Percentiles rank a stretch among this genome's conserved stretches.
These are phyloP conservation scores for Boletus speciosus DNA, from an alignment of 768 basidiomycete genomes.

Conservation along the genomic window DNA sequence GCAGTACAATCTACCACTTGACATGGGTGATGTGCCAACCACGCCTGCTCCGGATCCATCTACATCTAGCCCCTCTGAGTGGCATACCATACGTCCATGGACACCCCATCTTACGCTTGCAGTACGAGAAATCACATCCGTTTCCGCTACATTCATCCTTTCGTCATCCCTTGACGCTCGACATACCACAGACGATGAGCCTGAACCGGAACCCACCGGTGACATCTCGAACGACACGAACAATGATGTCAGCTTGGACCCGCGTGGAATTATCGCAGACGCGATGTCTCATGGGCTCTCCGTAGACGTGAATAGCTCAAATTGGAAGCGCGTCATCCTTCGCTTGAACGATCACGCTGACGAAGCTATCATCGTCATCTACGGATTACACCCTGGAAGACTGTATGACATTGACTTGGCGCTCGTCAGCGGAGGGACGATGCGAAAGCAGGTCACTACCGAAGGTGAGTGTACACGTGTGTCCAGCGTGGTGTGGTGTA, in stretches of 20 bases:
- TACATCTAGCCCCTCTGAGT: conserved; percentile 33
- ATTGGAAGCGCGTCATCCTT: conserved; percentile 77
- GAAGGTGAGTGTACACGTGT: conserved; percentile 43
- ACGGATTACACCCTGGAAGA: conserved; percentile 81
- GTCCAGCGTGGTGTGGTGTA: neutral
- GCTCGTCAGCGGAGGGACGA: conserved; percentile 60
- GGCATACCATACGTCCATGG: conserved; percentile 79
- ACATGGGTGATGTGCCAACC: conserved; percentile 19
- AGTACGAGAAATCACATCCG: conserved; percentile 80
- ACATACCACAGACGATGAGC: conserved; percentile 13
- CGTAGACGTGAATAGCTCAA: conserved; percentile 74
- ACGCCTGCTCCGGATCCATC: conserved; percentile 10
- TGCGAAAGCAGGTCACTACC: conserved; percentile 66
- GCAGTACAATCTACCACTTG: neutral
- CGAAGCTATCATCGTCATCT: conserved; percentile 88
- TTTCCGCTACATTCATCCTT: conserved; percentile 73
- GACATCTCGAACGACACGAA: conserved; percentile 37
- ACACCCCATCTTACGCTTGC: conserved; percentile 64
- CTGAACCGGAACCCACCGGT: conserved; percentile 28
- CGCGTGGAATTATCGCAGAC: conserved; percentile 54
- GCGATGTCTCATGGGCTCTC: conserved; percentile 71
- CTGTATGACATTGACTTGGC: conserved; percentile 89
- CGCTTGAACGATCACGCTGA: conserved; percentile 77
- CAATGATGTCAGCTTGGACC: conserved; percentile 29
- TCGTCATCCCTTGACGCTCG: conserved; percentile 46